Conservation (phyloP, 345 rosid species). For the Angophora floribunda region DNA sequence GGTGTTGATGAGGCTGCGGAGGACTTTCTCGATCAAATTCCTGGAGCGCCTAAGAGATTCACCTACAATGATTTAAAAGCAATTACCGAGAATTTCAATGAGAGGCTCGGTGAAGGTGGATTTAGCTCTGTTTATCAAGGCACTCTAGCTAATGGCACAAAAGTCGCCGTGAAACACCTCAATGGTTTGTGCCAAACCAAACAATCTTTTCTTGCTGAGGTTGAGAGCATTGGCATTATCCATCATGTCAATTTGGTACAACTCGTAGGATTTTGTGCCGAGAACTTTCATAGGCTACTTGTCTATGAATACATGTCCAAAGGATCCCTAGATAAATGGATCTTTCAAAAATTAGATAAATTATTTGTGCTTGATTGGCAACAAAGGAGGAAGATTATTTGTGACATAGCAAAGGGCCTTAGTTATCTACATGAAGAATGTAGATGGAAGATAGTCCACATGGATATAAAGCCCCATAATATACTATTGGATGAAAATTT, state of each 20-base stretch:
- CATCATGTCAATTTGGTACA: background rate
- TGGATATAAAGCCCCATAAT: background rate
- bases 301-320: slow-evolving; percentile 3
- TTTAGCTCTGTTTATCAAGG: background rate
- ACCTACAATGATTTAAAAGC: background rate
- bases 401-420: slow-evolving; percentile 20
- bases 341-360: background rate
- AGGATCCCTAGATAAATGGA: slow-evolving; percentile 16
- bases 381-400: slow-evolving; percentile 11
- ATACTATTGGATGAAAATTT: background rate
- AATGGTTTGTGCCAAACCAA: background rate
- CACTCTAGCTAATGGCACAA: background rate
- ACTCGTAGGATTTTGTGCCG: background rate
- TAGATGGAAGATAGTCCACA: background rate
- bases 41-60: background rate
- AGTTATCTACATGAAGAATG: slow-evolving; percentile 19
- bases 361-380: slow-evolving; percentile 3
- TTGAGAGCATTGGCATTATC: background rate
- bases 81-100: background rate
- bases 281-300: background rate
- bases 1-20: no score
- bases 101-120: background rate
- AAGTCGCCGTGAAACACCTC: background rate
- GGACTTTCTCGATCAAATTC: no score
- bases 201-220: background rate